Evolutionary conservation across 345 rosid genomes (phyloP), one percentile per base, ranked within the genome.

Genomic region (Citrus trifoliata): DNA sequence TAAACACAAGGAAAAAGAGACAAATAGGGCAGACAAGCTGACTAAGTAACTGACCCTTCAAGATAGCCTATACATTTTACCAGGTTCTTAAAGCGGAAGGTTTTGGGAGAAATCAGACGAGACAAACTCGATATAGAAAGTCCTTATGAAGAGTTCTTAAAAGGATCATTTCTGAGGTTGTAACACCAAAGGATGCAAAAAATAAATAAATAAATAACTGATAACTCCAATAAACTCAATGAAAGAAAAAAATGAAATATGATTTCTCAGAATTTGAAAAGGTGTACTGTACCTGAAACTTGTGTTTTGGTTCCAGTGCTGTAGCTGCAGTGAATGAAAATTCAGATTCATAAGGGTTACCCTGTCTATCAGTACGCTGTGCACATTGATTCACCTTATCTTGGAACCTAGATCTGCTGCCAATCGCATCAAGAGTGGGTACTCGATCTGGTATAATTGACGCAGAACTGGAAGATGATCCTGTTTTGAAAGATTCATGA

Each of bases 251-350:
- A 35, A 27, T 13, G 48, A 42, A 35, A 33, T 1, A 37, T 32
- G 32, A 46, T 38, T 56, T 51, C 51, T 12, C 24, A 63, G 35
- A 66, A 37, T 35, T 13, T 30, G 37, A 80, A 42, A 78, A 28
- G 2, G 35, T 14, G 16, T 60, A 37, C 53, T 21, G 59, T 85
- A 92, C 97, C 94, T 89, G 92, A 74, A 85, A 82, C 77, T 82
- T 80, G 6, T 75, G 80, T 58, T 82, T 88, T 72, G 76, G 79
- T 80, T 79, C 76, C 72, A 53, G 62, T 13, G 59, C 75, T 27
- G 71, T 79, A 51, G 81, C 79, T 73, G 82, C 69, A 25, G 83
- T 38, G 55, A 86, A 71, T 62, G 80, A 80, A 64, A 79, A 76
- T 55, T 81, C 79, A 18, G 85, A 78, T 55, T 27, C 80, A 61